Base-by-base conservation (phyloP, 768 basidiomycete genomes). In the Gautieria morchelliformis region DNA sequence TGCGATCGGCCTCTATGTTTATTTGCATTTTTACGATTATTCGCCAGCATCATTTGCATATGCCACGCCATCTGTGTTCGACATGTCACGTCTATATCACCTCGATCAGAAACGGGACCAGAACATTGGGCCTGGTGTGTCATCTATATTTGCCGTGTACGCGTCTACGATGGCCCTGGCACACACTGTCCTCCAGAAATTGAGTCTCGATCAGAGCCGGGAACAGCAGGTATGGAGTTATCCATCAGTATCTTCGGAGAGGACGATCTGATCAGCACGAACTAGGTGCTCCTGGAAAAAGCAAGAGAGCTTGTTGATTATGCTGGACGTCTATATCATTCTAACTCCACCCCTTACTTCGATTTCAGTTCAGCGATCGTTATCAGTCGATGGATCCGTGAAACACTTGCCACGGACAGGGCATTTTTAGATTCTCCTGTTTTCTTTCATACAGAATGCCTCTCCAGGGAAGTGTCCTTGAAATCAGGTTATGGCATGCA, bases 401-500 rank as follows among this genome's bases (percentile, higher is more conserved):
- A 77, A 33, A 64, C 70, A 3, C 65, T 85, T 12, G 56, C 17
- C 35, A n/a, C 22, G 20, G 14, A 39, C 2, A 61, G 70, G 14
- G 60, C 64, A 14, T 66, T 71, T 39, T 67, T 76, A 4, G 52
- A 68, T 3, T 44, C 58, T 4, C 77, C 81, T 51, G 63, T 83
- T 32, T 63, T 62, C 9, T 50, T 53, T n/a, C 62, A 67, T 27
- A 71, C 72, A 6, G 57, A 70, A 33, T 63, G 64, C 6, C 71
- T 94, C 3, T 71, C 75, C 39, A 68, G 74, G 5, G 64, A 72
- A 3, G 73, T 87, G 15, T 79, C 78, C 3, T 76, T 83, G 15
- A 80, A 82, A 7, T 78, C 81, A n/a, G 93, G 94, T 4, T 73
- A 81, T 24, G 87, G 85, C 22, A 71, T 93, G 66, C 70, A 78